phyloP scores from a whole-genome alignment of 371 early-diverging fungal species.

The Actinomortierella wolfii region DNA sequence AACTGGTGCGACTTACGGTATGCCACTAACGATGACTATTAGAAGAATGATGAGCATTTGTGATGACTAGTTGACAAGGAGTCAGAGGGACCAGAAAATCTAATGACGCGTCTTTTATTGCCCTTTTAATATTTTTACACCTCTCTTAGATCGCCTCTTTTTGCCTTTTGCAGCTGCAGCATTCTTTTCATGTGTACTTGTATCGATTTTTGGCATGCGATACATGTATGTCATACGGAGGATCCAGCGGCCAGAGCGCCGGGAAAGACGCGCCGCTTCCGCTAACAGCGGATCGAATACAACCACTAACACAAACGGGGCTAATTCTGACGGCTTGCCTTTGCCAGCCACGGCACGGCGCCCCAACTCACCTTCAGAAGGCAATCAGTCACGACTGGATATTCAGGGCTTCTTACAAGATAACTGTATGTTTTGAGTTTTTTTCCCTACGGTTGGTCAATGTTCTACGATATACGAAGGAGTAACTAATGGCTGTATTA shows the following conservation, averaged over 20 bases:
- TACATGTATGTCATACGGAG: conserved; percentile 75
- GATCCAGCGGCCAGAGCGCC: conserved; percentile 67
- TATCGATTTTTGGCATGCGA: conserved; percentile 74
- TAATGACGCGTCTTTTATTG: too few species aligned
- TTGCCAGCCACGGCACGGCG: conserved; percentile 36
- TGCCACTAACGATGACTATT: background rate
- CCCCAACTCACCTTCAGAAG: conserved; percentile 16
- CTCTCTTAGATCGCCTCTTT: conserved; percentile 54
- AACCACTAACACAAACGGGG: conserved; percentile 8
- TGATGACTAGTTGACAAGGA: too few species aligned
- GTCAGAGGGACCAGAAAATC: too few species aligned
- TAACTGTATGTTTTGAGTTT: conserved; percentile 53
- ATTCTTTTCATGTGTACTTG: conserved; percentile 73
- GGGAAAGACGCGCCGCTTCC: conserved; percentile 27
- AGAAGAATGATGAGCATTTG: too few species aligned
- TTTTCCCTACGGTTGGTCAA: background rate
- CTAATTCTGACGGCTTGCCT: conserved; percentile 39
- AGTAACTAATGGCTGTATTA: too few species aligned
- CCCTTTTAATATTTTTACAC: background rate
- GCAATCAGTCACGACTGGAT: conserved; percentile 44
- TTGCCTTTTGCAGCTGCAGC: conserved; percentile 69
- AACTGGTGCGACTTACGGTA: conserved; percentile 58
- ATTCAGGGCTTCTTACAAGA: conserved; percentile 56
- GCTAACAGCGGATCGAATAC: conserved; percentile 4
- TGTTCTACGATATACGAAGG: too few species aligned